Percentiles rank a stretch among this genome's conserved stretches.
These are phyloP conservation scores for Rubia peregrina DNA, from an alignment of 305 asterid species.

Conservation along the genomic window DNA sequence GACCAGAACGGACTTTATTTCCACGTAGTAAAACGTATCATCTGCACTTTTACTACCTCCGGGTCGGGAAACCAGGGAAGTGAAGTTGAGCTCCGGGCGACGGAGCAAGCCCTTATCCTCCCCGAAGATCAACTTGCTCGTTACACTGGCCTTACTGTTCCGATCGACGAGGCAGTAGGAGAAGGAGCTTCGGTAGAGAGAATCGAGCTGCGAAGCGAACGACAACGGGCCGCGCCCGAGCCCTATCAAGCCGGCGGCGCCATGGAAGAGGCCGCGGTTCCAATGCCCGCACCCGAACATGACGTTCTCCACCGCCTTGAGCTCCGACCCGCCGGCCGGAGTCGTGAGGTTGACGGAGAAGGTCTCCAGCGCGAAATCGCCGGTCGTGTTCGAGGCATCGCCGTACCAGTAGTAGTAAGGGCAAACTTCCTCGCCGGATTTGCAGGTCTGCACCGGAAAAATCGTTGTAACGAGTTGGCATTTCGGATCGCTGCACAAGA, in stretches of 20 bases:
- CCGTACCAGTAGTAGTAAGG: constrained; percentile 97
- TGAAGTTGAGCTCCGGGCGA: constrained; percentile 59
- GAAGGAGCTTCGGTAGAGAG: constrained; percentile 66
- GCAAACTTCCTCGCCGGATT: constrained; percentile 40
- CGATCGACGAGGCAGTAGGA: constrained; percentile 90
- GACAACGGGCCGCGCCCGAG: constrained; percentile 87
- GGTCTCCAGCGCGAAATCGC: constrained; percentile 73
- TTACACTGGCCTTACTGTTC: constrained; percentile 64
- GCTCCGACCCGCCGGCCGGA: constrained; percentile 33
- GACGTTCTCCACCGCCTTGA: constrained; percentile 58
- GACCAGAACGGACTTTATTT: constrained; percentile 55
- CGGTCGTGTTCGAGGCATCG: constrained; percentile 87
- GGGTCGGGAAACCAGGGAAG: constrained; percentile 41
- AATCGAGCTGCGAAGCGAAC: constrained; percentile 73
- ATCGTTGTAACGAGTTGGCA: constrained; percentile 72
- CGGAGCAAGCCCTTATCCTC: constrained; percentile 49
- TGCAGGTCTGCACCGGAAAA: constrained; percentile 52
- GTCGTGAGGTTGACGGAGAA: constrained; percentile 77
- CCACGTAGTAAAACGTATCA: constrained; percentile 75
- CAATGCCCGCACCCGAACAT: constrained; percentile 99
- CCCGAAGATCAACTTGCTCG: constrained; percentile 82
- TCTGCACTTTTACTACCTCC: constrained; percentile 28
- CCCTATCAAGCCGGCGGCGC: constrained; percentile 88
- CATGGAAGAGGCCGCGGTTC: constrained; percentile 92
- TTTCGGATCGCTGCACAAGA: constrained; percentile 65